Percentiles rank a stretch among this genome's conserved stretches.
Evolutionary conservation across 805 yeast species (phyloP).

Genomic region (Wickerhamiella hasegawae): DNA sequence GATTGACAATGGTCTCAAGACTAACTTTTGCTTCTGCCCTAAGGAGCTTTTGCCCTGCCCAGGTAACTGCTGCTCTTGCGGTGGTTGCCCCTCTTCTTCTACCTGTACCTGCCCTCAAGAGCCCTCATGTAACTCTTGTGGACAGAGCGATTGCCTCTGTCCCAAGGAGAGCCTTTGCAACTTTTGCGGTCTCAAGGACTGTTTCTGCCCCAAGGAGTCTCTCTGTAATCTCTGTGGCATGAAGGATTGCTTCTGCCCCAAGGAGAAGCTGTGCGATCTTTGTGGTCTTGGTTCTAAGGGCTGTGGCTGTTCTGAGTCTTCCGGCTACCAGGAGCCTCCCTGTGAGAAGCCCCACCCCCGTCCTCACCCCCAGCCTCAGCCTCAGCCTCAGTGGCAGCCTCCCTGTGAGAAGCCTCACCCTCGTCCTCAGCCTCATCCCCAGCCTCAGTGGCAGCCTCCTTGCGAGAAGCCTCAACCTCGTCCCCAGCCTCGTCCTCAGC

Average conservation of each 20-base stretch:
- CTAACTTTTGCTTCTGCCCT: neutral
- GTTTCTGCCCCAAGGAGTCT: constrained; percentile 1
- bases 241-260: constrained; percentile 3
- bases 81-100: neutral
- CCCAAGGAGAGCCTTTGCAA: neutral
- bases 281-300: neutral
- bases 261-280: neutral
- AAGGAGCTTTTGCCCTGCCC: constrained; percentile 1
- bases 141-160: neutral
- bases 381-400: too few relatives aligned
- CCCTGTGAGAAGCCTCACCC: too few relatives aligned
- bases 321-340: neutral
- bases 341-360: neutral
- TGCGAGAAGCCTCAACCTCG: too few relatives aligned
- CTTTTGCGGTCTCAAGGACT: neutral
- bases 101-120: neutral
- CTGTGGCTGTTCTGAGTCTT: neutral
- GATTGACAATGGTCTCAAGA: neutral
- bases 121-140: neutral
- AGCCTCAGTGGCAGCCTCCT: too few relatives aligned
- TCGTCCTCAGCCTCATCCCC: too few relatives aligned
- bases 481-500: too few relatives aligned
- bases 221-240: neutral
- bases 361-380: neutral
- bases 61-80: constrained; percentile 1